phyloP scores from a whole-genome alignment of 495 filamentous ascomycete genomes.

The Neurospora sp. region DNA sequence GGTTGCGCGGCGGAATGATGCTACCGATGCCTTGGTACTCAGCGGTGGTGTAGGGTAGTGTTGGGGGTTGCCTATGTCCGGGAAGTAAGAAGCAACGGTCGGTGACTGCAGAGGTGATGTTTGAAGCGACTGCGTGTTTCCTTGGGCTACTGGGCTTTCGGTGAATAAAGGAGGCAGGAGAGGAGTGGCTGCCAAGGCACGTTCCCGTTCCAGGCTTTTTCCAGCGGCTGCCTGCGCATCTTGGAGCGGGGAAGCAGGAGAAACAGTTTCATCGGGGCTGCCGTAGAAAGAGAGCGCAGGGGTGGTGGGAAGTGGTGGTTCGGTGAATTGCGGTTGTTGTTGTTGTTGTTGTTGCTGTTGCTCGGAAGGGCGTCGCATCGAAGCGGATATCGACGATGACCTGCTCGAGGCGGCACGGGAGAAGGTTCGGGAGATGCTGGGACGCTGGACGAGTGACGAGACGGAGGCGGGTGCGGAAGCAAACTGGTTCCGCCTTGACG shows the following conservation, averaged over 20 bases:
- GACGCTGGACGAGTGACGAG: conserved; percentile 28
- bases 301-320: conserved; percentile 50
- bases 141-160: conserved; percentile 24
- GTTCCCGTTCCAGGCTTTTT: conserved; percentile 44
- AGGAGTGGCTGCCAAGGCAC: conserved; percentile 63
- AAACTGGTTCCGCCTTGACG: conserved; percentile 36
- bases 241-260: conserved; percentile 41
- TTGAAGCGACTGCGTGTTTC: conserved; percentile 33
- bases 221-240: conserved; percentile 46
- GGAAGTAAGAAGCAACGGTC: conserved; percentile 31
- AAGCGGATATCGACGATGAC: conserved; percentile 59
- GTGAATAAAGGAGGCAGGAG: conserved; percentile 72
- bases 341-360: conserved; percentile 2
- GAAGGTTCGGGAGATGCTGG: conserved; percentile 32
- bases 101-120: conserved; percentile 80
- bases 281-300: conserved; percentile 59
- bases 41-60: conserved; percentile 62
- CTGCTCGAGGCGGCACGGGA: conserved; percentile 49
- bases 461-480: conserved; percentile 39
- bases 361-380: conserved; percentile 37
- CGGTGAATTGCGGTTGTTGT: conserved; percentile 9
- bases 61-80: conserved; percentile 18
- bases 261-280: conserved; percentile 37
- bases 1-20: conserved; percentile 54
- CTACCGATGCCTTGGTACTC: conserved; percentile 66